Evolutionary conservation across 768 basidiomycete species (phyloP).

Genomic region (Clavaria fumosa): DNA sequence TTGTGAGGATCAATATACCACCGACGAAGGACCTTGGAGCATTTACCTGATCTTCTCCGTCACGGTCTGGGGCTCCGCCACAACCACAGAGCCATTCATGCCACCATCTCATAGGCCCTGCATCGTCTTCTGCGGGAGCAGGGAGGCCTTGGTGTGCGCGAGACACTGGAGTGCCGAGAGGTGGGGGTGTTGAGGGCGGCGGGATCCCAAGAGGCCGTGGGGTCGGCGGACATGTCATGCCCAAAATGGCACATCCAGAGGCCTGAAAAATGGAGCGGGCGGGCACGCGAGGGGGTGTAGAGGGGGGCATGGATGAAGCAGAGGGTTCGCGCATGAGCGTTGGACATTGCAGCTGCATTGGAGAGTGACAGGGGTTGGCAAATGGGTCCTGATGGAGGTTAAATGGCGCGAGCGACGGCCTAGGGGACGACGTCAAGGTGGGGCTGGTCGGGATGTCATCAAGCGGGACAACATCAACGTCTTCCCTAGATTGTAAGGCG

Average conservation of each 20-base stretch:
- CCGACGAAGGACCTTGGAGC: neutral
- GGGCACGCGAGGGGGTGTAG: neutral
- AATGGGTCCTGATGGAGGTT: slow-evolving; percentile 28
- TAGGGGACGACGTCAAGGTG: slow-evolving; percentile 19
- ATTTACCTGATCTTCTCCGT: slow-evolving; percentile 55
- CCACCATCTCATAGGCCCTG: slow-evolving; percentile 50
- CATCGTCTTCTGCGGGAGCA: slow-evolving; percentile 17
- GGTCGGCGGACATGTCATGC: slow-evolving; percentile 23
- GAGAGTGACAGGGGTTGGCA: slow-evolving; percentile 42
- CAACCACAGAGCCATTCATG: slow-evolving; percentile 80
- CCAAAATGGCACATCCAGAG: slow-evolving; percentile 5
- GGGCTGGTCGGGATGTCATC: slow-evolving; percentile 33
- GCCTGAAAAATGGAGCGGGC: neutral
- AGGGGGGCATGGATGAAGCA: slow-evolving; percentile 5
- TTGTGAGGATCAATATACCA: slow-evolving; percentile 3
- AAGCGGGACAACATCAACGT: slow-evolving; percentile 38
- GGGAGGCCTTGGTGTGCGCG: slow-evolving; percentile 14
- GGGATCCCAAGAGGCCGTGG: slow-evolving; percentile 50
- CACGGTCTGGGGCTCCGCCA: slow-evolving; percentile 56
- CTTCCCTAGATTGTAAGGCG: slow-evolving; percentile 34
- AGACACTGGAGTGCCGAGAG: slow-evolving; percentile 25
- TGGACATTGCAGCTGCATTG: slow-evolving; percentile 20
- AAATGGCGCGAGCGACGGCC: slow-evolving; percentile 9
- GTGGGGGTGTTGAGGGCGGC: slow-evolving; percentile 40
- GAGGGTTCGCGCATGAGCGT: slow-evolving; percentile 15